phyloP scores from a whole-genome alignment of 768 basidiomycete genomes.

The Trametes gibbosa region DNA sequence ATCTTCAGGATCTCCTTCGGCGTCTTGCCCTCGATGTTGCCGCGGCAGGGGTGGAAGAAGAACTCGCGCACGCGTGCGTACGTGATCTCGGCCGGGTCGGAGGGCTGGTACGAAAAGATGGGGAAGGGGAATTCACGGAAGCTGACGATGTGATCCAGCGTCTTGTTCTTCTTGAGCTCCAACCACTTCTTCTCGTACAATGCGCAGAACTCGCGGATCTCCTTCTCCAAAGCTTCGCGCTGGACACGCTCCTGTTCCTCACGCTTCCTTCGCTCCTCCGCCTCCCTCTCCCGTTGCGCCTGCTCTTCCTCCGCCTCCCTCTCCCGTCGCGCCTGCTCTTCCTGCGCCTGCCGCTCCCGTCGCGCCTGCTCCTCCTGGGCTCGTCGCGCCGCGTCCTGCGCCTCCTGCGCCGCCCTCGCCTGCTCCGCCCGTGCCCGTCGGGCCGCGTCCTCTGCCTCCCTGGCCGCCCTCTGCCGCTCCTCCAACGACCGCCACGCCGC shows the following conservation, averaged over 20 bases:
- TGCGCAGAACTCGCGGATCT: background rate
- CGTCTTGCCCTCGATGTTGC: slow-evolving; percentile 30
- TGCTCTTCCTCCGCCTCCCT: background rate
- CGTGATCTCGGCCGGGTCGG: slow-evolving; percentile 35
- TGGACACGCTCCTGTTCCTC: background rate
- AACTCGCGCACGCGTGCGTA: slow-evolving; percentile 36
- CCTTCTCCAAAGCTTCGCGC: background rate
- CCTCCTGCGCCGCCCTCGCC: background rate
- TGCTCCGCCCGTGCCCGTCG: slow-evolving; percentile 2
- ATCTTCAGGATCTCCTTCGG: slow-evolving; percentile 36
- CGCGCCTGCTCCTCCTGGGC: slow-evolving; percentile 6
- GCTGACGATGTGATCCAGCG: slow-evolving; percentile 18
- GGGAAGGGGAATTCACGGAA: slow-evolving; percentile 43
- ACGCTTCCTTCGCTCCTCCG: background rate
- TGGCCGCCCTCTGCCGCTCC: slow-evolving; percentile 2
- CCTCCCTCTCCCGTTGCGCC: too few relatives aligned
- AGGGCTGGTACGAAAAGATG: slow-evolving; percentile 23
- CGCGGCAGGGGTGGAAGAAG: slow-evolving; percentile 36
- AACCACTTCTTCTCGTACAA: slow-evolving; percentile 17
- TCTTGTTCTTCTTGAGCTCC: slow-evolving; percentile 10
- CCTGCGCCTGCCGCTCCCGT: background rate
- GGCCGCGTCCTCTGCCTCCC: background rate
- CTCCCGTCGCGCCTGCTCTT: background rate
- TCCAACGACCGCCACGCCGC: background rate
- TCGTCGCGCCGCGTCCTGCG: background rate